Conservation (phyloP, 192 early-diverging fungal species). For the Coemansia guatemalensis region DNA sequence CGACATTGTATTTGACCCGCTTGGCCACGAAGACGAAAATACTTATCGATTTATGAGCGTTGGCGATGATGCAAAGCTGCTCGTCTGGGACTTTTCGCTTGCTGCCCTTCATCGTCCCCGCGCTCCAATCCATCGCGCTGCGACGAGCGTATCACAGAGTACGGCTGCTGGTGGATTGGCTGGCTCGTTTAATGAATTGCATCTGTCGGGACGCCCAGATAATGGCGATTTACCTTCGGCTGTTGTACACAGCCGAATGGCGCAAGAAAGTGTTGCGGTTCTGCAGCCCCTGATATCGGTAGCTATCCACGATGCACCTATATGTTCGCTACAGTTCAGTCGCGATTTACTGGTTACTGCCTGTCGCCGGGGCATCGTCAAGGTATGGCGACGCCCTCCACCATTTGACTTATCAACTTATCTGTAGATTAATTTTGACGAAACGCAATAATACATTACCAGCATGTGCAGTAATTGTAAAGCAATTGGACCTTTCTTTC, state of each 20-base stretch:
- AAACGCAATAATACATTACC: not conserved
- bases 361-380: slow-evolving; percentile 70
- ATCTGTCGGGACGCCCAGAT: slow-evolving; percentile 15
- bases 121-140: slow-evolving; percentile 13
- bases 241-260: slow-evolving; percentile 25
- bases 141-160: not conserved
- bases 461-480: too few relatives aligned
- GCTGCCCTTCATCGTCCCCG: slow-evolving; percentile 74
- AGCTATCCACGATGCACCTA: slow-evolving; percentile 61
- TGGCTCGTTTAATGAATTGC: not conserved
- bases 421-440: not conserved
- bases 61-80: slow-evolving; percentile 81
- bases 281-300: slow-evolving; percentile 70
- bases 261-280: slow-evolving; percentile 58
- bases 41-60: slow-evolving; percentile 87
- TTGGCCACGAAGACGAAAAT: slow-evolving; percentile 67
- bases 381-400: slow-evolving; percentile 70
- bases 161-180: not conserved
- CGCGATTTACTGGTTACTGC: slow-evolving; percentile 73
- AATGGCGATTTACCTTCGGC: slow-evolving; percentile 7
- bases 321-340: slow-evolving; percentile 64
- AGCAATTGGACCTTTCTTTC: too few relatives aligned
- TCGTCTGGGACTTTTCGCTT: slow-evolving; percentile 94
- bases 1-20: slow-evolving; percentile 80
- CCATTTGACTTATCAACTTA: slow-evolving; percentile 19